A percentile compares a stretch with the other conserved stretches of the same genome.
Conservation (phyloP, 2,329 filamentous ascomycete genomes). For the Cercospora berteroae region DNA sequence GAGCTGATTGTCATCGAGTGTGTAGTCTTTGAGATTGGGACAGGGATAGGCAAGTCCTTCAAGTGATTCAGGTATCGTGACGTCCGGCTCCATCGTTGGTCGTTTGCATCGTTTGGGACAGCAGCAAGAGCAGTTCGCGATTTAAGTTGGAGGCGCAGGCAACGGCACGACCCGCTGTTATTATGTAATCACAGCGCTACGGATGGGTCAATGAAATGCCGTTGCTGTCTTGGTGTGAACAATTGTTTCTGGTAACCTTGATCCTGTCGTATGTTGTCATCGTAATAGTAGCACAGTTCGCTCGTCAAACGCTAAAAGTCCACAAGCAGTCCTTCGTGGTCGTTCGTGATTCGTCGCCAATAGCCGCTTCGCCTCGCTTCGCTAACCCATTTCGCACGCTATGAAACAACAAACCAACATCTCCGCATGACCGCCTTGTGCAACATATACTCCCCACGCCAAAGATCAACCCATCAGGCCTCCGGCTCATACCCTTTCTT, state of each 20-base stretch:
- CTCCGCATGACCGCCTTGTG: neutral
- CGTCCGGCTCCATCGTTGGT: no score
- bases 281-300: neutral
- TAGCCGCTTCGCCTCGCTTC: neutral
- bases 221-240: no score
- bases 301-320: neutral
- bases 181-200: no score
- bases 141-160: no score
- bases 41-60: neutral
- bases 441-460: neutral
- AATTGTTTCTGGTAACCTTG: neutral
- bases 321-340: neutral
- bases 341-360: neutral
- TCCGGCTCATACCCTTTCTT: slow-evolving; percentile 5
- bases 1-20: neutral
- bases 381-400: neutral
- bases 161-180: no score
- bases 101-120: no score
- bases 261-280: neutral
- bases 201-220: no score
- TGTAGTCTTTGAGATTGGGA: neutral
- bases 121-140: no score
- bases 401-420: neutral
- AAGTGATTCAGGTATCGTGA: neutral
- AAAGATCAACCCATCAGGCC: neutral